These are phyloP conservation scores for Novakomyces olei DNA, from an alignment of 805 yeast genomes.

Conservation along the genomic window DNA sequence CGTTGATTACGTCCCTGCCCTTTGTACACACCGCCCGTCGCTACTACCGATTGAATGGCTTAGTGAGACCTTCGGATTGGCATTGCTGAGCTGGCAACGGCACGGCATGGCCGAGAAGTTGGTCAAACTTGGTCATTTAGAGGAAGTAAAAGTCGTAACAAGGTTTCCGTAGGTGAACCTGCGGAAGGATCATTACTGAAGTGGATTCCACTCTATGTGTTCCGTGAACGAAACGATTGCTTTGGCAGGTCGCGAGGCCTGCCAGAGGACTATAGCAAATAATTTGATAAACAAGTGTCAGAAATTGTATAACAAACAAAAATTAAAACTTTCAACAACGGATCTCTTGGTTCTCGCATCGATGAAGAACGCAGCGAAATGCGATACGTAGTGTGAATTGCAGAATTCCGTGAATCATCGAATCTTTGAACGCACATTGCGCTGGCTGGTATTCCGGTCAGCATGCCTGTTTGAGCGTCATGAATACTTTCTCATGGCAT, in stretches of 20 bases:
- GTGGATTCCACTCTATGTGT: too few relatives aligned
- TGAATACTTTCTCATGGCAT: constrained; percentile 12
- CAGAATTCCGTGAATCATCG: constrained; percentile 23
- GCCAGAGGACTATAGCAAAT: too few relatives aligned
- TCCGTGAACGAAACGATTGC: too few relatives aligned
- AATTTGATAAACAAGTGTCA: too few relatives aligned
- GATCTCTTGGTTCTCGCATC: constrained; percentile 26
- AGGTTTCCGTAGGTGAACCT: constrained; percentile 24
- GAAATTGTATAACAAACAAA: constrained; percentile 9
- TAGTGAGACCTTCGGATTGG: constrained; percentile 22
- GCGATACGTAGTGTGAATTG: constrained; percentile 24
- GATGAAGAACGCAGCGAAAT: constrained; percentile 26
- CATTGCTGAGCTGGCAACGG: constrained; percentile 17
- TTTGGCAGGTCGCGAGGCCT: too few relatives aligned
- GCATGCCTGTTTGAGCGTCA: constrained; percentile 23
- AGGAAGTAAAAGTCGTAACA: constrained; percentile 25
- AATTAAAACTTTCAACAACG: constrained; percentile 21
- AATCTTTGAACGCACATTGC: constrained; percentile 28
- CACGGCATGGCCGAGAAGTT: constrained; percentile 4
- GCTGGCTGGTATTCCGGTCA: constrained; percentile 21
- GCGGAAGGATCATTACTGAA: constrained; percentile 22
- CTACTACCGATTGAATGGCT: constrained; percentile 27
- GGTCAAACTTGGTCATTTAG: constrained; percentile 26
- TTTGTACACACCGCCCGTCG: constrained; percentile 25
- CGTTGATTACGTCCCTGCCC: constrained; percentile 27